These are phyloP conservation scores for Cymbopogon citratus DNA, from an alignment of 176 grass and related monocot genomes.

Conservation along the genomic window DNA sequence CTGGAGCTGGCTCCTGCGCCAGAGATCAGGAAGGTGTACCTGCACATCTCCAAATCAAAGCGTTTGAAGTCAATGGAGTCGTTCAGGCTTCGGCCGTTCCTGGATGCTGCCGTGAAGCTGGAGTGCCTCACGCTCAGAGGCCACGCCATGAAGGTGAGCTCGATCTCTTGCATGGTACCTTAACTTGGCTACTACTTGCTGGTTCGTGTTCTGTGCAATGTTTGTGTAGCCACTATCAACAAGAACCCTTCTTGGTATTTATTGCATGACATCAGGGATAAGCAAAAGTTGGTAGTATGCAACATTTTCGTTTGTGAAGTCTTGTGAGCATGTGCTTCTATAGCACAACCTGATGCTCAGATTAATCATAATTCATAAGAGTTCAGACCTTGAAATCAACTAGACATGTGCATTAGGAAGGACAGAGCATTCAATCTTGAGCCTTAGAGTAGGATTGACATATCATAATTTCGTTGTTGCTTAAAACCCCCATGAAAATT, in stretches of 20 bases:
- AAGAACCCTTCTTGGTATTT: not conserved
- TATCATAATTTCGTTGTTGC: not conserved
- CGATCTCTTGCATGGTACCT: not conserved
- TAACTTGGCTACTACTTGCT: not conserved
- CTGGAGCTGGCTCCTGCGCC: conserved; percentile 17
- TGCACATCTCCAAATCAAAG: conserved; percentile 19
- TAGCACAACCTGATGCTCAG: not conserved
- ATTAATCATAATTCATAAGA: not conserved
- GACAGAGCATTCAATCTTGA: not conserved
- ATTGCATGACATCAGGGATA: not conserved
- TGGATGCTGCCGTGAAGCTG: conserved; percentile 33
- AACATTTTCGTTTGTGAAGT: not conserved
- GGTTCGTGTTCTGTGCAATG: not conserved
- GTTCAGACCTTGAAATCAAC: not conserved
- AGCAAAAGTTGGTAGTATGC: not conserved
- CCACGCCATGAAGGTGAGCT: conserved; percentile 21
- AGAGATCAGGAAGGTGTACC: conserved; percentile 40
- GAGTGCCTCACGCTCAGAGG: conserved; percentile 38
- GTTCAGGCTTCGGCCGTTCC: conserved; percentile 21
- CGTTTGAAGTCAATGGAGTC: not conserved
- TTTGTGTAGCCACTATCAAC: not conserved
- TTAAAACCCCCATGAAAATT: not conserved
- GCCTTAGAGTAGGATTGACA: not conserved
- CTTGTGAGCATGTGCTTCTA: not conserved
- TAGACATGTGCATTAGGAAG: not conserved